Percentiles rank a stretch among this genome's conserved stretches.
Conservation (phyloP, 768 basidiomycete species). For the Brasilioporus rufonigricans region DNA sequence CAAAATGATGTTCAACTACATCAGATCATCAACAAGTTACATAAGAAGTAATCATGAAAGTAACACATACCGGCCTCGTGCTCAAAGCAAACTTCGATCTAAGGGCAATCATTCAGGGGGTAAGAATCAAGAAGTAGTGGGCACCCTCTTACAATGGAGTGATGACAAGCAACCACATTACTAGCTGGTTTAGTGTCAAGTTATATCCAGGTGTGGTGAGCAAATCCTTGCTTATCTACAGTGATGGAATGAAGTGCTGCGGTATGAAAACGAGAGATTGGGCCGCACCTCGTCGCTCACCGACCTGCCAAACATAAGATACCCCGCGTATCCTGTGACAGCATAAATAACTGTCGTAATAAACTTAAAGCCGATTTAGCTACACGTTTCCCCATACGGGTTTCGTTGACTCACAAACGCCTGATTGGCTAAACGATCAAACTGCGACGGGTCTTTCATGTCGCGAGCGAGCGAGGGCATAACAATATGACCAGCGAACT, state of each 20-base stretch:
- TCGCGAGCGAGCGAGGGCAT: conserved; percentile 91
- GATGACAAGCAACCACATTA: conserved; percentile 85
- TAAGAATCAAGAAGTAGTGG: background rate
- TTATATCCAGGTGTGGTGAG: conserved; percentile 73
- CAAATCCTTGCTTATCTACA: conserved; percentile 80
- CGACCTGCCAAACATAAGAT: conserved; percentile 84
- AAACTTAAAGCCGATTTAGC: conserved; percentile 34
- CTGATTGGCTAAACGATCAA: conserved; percentile 78
- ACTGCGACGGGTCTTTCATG: conserved; percentile 80
- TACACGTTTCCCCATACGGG: background rate
- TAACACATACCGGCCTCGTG: conserved; percentile 66
- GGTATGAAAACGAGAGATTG: background rate
- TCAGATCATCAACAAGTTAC: background rate
- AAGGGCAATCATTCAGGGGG: conserved; percentile 14
- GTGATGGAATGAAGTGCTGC: background rate
- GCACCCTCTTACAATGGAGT: conserved; percentile 56
- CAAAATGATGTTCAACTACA: conserved; percentile 75
- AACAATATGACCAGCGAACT: conserved; percentile 92
- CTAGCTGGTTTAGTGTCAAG: conserved; percentile 62
- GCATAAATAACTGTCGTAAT: conserved; percentile 63
- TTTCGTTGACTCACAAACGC: conserved; percentile 66
- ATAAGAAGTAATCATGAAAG: background rate
- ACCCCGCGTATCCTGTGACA: conserved; percentile 78
- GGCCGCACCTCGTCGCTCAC: conserved; percentile 76
- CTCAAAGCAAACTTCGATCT: conserved; percentile 88